Base-by-base conservation (phyloP, 768 basidiomycete genomes). In the Strobilomyces echinocephalus region DNA sequence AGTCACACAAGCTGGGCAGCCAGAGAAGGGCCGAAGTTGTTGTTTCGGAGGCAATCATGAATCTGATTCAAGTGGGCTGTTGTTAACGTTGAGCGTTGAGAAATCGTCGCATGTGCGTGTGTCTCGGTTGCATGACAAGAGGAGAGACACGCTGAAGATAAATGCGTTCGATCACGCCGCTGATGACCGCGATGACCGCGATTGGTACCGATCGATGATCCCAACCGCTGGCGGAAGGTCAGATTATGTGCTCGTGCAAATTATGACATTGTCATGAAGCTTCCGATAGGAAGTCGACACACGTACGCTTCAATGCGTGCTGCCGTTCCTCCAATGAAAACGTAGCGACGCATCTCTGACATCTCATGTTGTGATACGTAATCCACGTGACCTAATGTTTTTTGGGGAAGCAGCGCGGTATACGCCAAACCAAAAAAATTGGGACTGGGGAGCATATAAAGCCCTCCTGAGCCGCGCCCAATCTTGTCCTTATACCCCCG, bases 381-480 rank as follows among this genome's bases (percentile, higher is more conserved):
- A 41, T 20, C 1, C 66, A 68, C 66, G 66, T 68, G 66, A 69
- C 51, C 52, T 20, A 36, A 50, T 53, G 45, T 66, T 69, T 66
- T 67, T 66, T 49, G 59, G 66, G 66, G 60, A 54, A 57, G 53
- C 57, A 59, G 49, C 49, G 54, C 59, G 39, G 52, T 53, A 33
- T 60, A 50, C 55, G 49, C 60, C 54, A 68, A 62, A 54, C 39
- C 43, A 58, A 68, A 68, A 24, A 69, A 61, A 49, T 69, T 69
- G 58, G 68, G 67, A 68, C 58, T 68, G 63, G 68, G 67, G 65
- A 39, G 42, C 52, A 55, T 59, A 62, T 62, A 66, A 64, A 58
- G 38, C 30, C 57, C 47, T 57, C 43, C 42, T 33, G 50, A 35
- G 26, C 46, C 40, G 40, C 31, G 20, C 14, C 40, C 8, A 30